Evolutionary conservation across 495 filamentous ascomycete genomes (phyloP).

Genomic region (Neurospora intermedia): DNA sequence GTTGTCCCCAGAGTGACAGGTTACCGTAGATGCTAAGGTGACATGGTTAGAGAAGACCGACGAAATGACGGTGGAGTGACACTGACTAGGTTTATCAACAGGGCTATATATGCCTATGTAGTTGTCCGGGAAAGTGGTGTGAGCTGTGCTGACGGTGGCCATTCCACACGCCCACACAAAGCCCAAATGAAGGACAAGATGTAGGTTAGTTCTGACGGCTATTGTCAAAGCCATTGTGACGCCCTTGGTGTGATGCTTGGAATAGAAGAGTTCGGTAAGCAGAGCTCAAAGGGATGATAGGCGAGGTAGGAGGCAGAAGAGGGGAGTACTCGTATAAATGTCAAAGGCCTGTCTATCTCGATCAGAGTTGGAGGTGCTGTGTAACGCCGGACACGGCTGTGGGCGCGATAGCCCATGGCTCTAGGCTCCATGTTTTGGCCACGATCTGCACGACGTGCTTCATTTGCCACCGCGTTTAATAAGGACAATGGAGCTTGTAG

Average conservation of each 20-base stretch:
- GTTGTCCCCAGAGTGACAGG: accelerated
- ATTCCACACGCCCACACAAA: neutral
- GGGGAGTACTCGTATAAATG: no score
- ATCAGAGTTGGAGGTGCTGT: neutral
- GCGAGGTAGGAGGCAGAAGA: no score
- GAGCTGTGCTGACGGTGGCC: neutral
- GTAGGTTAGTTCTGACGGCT: neutral
- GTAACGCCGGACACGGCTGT: neutral
- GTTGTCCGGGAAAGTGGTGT: neutral
- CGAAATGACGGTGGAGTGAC: neutral
- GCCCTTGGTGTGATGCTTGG: no score
- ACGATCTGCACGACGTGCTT: no score
- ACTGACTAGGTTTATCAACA: accelerated
- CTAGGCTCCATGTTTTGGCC: neutral
- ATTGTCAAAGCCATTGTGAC: neutral
- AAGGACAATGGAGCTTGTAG: neutral
- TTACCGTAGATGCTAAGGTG: neutral
- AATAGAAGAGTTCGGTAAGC: no score
- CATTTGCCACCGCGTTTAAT: neutral
- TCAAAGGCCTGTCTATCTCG: neutral
- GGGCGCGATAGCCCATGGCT: neutral
- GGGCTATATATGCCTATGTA: neutral
- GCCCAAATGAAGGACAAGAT: neutral
- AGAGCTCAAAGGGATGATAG: no score
- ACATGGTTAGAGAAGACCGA: neutral